A percentile compares a stretch with the other conserved stretches of the same genome.
These are phyloP conservation scores for Bretschneidera sinensis DNA, from an alignment of 345 rosid genomes.

Conservation along the genomic window DNA sequence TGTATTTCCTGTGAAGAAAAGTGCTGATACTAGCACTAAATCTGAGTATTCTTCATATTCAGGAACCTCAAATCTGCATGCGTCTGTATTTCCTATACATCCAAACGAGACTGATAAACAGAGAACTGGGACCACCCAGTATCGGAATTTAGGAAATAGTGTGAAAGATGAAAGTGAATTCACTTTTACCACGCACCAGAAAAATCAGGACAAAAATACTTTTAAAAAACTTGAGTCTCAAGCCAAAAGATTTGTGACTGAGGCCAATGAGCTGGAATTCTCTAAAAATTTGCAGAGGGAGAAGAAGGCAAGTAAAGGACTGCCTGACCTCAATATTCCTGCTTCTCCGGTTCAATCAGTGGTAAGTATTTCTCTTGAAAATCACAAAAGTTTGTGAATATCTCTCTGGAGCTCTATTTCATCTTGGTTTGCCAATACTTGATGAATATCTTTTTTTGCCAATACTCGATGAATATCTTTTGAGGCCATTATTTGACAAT, in stretches of 20 bases:
- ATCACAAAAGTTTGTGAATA: slow-evolving; percentile 5
- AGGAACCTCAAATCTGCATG: slow-evolving; percentile 18
- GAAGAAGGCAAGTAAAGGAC: slow-evolving; percentile 23
- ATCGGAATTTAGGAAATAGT: slow-evolving; percentile 9
- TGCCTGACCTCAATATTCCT: slow-evolving; percentile 42
- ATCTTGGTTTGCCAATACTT: too few species aligned
- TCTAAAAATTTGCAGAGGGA: slow-evolving; percentile 18
- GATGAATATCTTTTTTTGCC: too few species aligned
- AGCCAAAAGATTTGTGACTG: slow-evolving; percentile 8
- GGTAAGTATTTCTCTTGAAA: slow-evolving; percentile 18
- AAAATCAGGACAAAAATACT: slow-evolving; percentile 12
- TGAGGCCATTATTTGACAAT: too few species aligned
- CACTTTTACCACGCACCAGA: slow-evolving; percentile 15
- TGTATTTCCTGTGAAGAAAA: slow-evolving; percentile 21
- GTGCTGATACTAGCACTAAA: slow-evolving; percentile 9
- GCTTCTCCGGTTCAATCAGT: slow-evolving; percentile 20
- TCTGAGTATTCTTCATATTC: slow-evolving; percentile 17
- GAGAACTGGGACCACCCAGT: slow-evolving; percentile 17
- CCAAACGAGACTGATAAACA: slow-evolving; percentile 16
- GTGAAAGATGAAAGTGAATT: neutral
- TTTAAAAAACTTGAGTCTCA: slow-evolving; percentile 14
- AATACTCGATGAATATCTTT: too few species aligned
- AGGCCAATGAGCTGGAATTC: slow-evolving; percentile 8
- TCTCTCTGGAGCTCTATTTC: too few species aligned
- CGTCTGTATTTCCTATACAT: slow-evolving; percentile 12